Evolutionary conservation across 2,329 filamentous ascomycete species (phyloP), one percentile per base, ranked within the genome.

Genomic region (Pyrenophora tritici-repentis): DNA sequence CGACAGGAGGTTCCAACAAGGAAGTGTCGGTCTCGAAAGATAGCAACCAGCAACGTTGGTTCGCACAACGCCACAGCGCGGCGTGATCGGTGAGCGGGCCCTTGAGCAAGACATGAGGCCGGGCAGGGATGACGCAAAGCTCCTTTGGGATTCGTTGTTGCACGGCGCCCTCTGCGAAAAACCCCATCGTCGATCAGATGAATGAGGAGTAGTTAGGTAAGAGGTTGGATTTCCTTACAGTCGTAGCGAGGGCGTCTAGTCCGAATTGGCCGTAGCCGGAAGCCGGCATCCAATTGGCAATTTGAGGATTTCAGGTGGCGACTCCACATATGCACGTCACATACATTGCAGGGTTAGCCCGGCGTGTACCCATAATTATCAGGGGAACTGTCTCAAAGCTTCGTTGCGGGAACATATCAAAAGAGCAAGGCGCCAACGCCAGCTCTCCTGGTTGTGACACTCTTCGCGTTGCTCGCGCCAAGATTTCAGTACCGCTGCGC

Each of bases 251-350:
- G 33, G n/a, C 32, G 36, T 29, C 44, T 42, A 43, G 39, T 43
- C 42, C 36, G 35, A 20, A 43, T 45, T 14, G 33, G 44, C 42
- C 20, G 20, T 50, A 51, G 51, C 37, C 32, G 31, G 13, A n/a
- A 22, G 33, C 17, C 42, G 34, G 16, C 34, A 38, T 33, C 44
- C 44, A 48, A 52, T 52, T 31, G 39, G 29, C 17, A 29, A n/a
- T 17, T 12, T 14, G 14, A 34, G 18, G 45, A 33, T 7, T 39
- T 22, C n/a, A 26, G 44, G 24, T 42, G 37, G 39, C 42, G 33
- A 26, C 48, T 50, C 37, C 41, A 47, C 46, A 33, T 24, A 58
- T 59, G 56, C 56, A 59, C 49, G 49, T 55, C 54, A 54, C 56
- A 55, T 26, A 38, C 42, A 41, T 47, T 51, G 42, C 43, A 54